Base-by-base conservation (phyloP, 2,329 filamentous ascomycete species). In the Claviceps sp. region DNA sequence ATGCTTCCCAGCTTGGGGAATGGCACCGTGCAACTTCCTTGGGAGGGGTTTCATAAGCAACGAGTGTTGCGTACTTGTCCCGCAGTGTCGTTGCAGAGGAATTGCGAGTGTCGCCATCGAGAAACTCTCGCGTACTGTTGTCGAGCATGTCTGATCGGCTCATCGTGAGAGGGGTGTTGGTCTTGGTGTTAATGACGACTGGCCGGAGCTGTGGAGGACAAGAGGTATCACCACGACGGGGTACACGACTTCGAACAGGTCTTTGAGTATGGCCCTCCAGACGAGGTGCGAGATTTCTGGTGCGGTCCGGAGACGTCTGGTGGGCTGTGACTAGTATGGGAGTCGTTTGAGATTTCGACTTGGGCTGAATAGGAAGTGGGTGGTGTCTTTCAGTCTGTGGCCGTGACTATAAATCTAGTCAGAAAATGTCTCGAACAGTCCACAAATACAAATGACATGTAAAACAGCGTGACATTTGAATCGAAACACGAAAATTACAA, bases 1-100 rank as follows among this genome's bases (percentile, higher is more conserved):
- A 77, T 22, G 76, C 73, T 55, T 81, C 78, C 79, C 79, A 82
- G 52, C 73, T 80, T 1, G 79, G 79, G 1, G 79, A 82, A 52
- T 80, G 76, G 55, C 79, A 83, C 5, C 57, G 58, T 30, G 61
- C 62, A 8, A 63, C 59, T 5, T 65, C 58, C 5, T 63, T 59
- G 2, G 62, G 58, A 2, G 65, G 65, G 1, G 65, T 61, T 44
- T 59, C 58, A 43, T 65, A 66, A 2, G 65, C 61, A 14, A 67
- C 64, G 2, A 59, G 60, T 38, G 65, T 65, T n/a, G 60, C 60
- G 6, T 54, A 47, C 18, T 60, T 65, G 2, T 62, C 61, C 37
- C 51, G 49, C 20, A 52, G 53, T 3, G 53, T 46, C 40, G 52
- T 49, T 52, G 56, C 36, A 42, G 41, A 16, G 47, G 57, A 52